Evolutionary conservation across 2,329 filamentous ascomycete genomes (phyloP), one percentile per base, ranked within the genome.

Genomic region (Aspergillus sojae): DNA sequence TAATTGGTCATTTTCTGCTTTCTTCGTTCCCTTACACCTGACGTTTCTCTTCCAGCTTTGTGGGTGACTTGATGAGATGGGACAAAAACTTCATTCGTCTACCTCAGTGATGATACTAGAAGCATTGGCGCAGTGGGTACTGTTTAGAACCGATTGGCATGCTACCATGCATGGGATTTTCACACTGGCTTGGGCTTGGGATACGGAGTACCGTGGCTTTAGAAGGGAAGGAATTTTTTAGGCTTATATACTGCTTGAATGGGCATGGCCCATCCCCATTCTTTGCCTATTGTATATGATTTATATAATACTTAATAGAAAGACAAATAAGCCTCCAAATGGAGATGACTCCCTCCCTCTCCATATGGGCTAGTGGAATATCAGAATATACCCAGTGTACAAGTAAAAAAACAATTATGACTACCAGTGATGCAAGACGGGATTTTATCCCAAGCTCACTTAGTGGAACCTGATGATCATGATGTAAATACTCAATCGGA

Each of bases 401-500:
- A 19, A 30, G 16, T 2, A 30, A 30, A 50, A 14, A 28, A 19
- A n/a, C 26, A 30, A 50, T 19, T 10, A 19, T 14, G 26, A 30
- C 10, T 16, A 30, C 12, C 9, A 30, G 46, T 7, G 46, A 57
- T 61, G 45, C 46, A 55, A 57, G 41, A 16, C 19, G 50, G 45
- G 34, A 26, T 30, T 36, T 16, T 5, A n/a, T 41, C 48, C 58
- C 58, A 34, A 21, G 32, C 34, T 16, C 11, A n/a, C 6, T 41
- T 11, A 34, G 32, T 32, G 60, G 56, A 60, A 55, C 21, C 56
- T 14, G 65, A 57, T 16, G 56, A 65, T 60, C 65, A 67, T 67
- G 52, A 67, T 65, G 63, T 67, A 58, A 65, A 46, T 14, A 11
- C 9, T 32, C 50, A 36, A 12, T 36, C 52, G 43, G 12, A 6